A percentile compares a stretch with the other conserved stretches of the same genome.
Conservation (phyloP, 768 basidiomycete species). For the Imleria badia region DNA sequence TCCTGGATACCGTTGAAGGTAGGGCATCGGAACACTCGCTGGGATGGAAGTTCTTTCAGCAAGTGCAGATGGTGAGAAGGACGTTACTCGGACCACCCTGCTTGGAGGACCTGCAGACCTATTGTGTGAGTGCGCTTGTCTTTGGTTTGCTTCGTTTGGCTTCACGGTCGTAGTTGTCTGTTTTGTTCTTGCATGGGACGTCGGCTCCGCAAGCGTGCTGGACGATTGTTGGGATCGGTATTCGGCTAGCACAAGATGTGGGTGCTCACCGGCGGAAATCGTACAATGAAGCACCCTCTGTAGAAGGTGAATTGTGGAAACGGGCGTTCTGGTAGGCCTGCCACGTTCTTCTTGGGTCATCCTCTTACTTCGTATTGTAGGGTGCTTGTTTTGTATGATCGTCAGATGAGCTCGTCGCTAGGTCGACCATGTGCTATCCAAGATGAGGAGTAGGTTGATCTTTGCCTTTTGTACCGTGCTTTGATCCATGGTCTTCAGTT, state of each 20-base stretch:
- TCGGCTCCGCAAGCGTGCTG: constrained; percentile 65
- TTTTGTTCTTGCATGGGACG: constrained; percentile 53
- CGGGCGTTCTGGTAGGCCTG: constrained; percentile 45
- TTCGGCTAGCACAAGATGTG: constrained; percentile 60
- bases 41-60: constrained; percentile 51
- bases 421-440: constrained; percentile 68
- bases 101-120: constrained; percentile 71
- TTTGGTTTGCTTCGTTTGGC: constrained; percentile 7
- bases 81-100: constrained; percentile 55
- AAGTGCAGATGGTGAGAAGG: constrained; percentile 59
- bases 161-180: constrained; percentile 42
- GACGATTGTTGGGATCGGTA: constrained; percentile 61
- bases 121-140: constrained; percentile 43
- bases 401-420: constrained; percentile 43
- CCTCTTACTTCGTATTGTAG: constrained; percentile 9
- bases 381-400: constrained; percentile 33
- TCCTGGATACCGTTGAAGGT: constrained; percentile 34
- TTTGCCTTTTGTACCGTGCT: background rate
- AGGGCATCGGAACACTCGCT: constrained; percentile 41
- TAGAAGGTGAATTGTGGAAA: constrained; percentile 64
- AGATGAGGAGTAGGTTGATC: constrained; percentile 61
- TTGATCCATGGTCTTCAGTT: constrained; percentile 36
- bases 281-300: constrained; percentile 29
- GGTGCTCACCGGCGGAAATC: constrained; percentile 49
- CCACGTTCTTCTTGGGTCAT: background rate